Conservation (phyloP, 2,329 filamentous ascomycete species). For the Mollisiaceae sp. region DNA sequence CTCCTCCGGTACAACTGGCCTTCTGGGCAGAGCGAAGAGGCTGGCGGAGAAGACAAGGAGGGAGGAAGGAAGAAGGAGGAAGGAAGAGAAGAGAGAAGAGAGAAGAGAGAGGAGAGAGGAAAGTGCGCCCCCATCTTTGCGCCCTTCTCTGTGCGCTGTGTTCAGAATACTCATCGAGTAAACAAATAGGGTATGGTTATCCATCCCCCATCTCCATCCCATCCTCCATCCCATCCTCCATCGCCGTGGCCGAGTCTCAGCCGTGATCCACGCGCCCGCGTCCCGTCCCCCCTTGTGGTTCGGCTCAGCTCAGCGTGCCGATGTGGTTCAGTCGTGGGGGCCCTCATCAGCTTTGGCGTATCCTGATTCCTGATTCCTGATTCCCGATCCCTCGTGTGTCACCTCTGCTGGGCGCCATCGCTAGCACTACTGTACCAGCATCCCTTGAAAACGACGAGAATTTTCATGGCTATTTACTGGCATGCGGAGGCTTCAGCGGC, state of each 20-base stretch:
- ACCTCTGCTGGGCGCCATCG: background rate
- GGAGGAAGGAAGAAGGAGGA: no score
- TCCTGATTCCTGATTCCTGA: no score
- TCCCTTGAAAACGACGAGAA: no score
- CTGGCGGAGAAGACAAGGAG: background rate
- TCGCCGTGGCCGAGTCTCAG: slow-evolving; percentile 3
- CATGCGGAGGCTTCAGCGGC: background rate
- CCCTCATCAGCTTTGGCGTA: slow-evolving; percentile 1
- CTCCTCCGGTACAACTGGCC: background rate
- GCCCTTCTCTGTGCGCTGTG: background rate
- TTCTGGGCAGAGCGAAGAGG: background rate
- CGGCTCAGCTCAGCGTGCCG: no score
- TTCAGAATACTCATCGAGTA: background rate
- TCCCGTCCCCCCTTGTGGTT: background rate
- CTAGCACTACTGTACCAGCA: no score
- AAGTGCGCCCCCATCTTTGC: background rate
- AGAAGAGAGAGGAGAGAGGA: background rate
- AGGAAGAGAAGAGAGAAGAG: background rate
- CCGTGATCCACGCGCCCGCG: background rate
- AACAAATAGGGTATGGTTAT: background rate
- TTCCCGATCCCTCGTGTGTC: slow-evolving; percentile 10
- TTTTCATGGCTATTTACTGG: no score
- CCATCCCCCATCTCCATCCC: no score
- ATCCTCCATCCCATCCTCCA: background rate
- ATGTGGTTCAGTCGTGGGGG: slow-evolving; percentile 10